Percentiles rank a stretch among this genome's conserved stretches.
Evolutionary conservation across 371 early-diverging fungal species (phyloP).

Genomic region (Actinomucor elegans): DNA sequence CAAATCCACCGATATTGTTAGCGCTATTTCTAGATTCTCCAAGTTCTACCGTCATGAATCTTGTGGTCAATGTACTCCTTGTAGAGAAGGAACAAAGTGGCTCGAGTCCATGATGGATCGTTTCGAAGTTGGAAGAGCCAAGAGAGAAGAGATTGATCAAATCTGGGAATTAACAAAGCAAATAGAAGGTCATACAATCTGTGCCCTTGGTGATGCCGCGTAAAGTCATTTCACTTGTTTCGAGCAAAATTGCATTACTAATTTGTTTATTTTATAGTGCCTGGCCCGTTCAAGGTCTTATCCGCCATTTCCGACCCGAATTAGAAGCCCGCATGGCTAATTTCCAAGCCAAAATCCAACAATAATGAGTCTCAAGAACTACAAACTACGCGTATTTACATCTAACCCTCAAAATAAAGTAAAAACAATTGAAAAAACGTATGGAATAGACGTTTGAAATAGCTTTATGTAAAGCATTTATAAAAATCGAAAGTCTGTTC

Average conservation of each 20-base stretch:
- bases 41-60: constrained; percentile 96
- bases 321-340: constrained; percentile 80
- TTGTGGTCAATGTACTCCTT: constrained; percentile 98
- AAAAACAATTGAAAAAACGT: no score
- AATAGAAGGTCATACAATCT: constrained; percentile 98
- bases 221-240: constrained; percentile 1
- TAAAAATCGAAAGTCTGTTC: no score
- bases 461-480: no score
- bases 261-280: no score
- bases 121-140: constrained; percentile 88
- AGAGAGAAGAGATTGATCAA: constrained; percentile 85
- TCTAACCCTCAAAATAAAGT: no score
- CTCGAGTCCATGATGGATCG: constrained; percentile 94
- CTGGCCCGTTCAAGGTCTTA: constrained; percentile 95
- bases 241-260: no score
- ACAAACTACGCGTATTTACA: no score
- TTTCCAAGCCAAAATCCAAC: constrained; percentile 5
- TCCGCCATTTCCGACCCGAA: constrained; percentile 93
- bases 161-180: constrained; percentile 87
- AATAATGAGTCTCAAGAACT: no score
- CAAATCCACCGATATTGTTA: constrained; percentile 89
- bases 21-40: constrained; percentile 88
- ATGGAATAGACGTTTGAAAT: no score
- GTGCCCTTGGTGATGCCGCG: constrained; percentile 98
- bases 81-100: constrained; percentile 97